phyloP scores from a whole-genome alignment of 1,139 yeast species.

The Kazachstania sp. region DNA sequence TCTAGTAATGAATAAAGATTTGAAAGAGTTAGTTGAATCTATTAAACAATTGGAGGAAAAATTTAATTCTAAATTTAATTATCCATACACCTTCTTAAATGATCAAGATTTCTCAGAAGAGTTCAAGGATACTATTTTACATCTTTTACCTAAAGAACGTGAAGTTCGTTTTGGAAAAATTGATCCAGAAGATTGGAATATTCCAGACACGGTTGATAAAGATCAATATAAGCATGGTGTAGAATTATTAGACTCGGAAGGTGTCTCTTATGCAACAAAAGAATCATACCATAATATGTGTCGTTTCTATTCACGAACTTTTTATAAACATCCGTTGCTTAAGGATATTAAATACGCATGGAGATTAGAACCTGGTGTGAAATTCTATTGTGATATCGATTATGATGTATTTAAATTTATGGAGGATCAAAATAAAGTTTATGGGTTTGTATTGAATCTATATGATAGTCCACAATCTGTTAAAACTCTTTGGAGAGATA shows the following conservation, averaged over 20 bases:
- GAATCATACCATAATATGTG: constrained; percentile 74
- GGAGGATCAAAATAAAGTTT: constrained; percentile 59
- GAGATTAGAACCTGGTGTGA: constrained; percentile 83
- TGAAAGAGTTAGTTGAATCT: constrained; percentile 41
- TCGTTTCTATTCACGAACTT: constrained; percentile 69
- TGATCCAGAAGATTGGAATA: constrained; percentile 50
- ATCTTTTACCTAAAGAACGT: constrained; percentile 37
- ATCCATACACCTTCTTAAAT: constrained; percentile 75
- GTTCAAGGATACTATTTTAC: constrained; percentile 41
- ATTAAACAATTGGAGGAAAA: constrained; percentile 50
- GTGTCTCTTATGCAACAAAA: constrained; percentile 65
- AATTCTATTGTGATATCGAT: constrained; percentile 70
- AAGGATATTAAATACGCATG: constrained; percentile 69
- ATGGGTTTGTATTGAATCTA: constrained; percentile 73
- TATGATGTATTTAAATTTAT: constrained; percentile 68
- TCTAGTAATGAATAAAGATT: constrained; percentile 60
- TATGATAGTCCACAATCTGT: constrained; percentile 72
- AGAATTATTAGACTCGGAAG: constrained; percentile 44
- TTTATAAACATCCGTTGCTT: constrained; percentile 62
- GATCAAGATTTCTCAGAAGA: constrained; percentile 54
- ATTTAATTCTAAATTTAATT: constrained; percentile 61
- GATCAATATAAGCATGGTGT: constrained; percentile 39
- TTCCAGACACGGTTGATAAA: constrained; percentile 44
- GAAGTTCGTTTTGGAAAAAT: constrained; percentile 51
- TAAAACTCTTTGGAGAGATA: constrained; percentile 69